Evolutionary conservation across 306 rosid species (phyloP), one percentile per base, ranked within the genome.

Genomic region (Fragaria vesca): DNA sequence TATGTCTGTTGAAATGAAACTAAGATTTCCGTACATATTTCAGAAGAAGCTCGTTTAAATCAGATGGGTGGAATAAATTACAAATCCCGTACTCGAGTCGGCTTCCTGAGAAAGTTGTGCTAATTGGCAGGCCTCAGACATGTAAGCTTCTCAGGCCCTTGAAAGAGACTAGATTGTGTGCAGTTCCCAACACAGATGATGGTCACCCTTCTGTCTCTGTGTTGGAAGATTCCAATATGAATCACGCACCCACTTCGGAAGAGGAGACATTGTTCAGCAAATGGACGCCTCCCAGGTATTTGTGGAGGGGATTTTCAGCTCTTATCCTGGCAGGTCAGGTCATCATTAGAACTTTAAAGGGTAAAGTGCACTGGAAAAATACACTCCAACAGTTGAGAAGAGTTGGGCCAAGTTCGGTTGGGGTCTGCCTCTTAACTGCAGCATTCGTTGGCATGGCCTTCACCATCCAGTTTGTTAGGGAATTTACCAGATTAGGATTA

Each of bases 391-490:
- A 95, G 80, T 73, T 95, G 26, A 96, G 87, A 82, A 88, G 99
- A 84, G 99, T 93, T 58, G 99, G 99, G 66, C 99, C 99, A 2
- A 87, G 67, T 82, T 95, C 99, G 2, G 86, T 91, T 43, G 97
- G 99, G 78, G 99, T 95, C 28, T 95, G 99, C 75, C 97, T 95
- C 57, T 82, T 95, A 70, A 95, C 99, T 54, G 76, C 99, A 11
- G 91, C 99, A 38, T 95, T 95, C 82, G 97, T 95, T 26, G 99
- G 99, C 77, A 95, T 95, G 99, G 99, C 99, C 58, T 95, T 95
- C 80, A 86, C 97, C 0, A 88, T 95, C 78, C 99, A 95, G 66
- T 95, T 95, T 61, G 99, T 95, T 10, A 91, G 99, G 71, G 99
- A 95, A 83, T 95, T 95, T 79, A 88, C 97, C 46, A 87, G 97